Conservation (phyloP, 2,329 filamentous ascomycete genomes). For the Aspergillus nomiae region DNA sequence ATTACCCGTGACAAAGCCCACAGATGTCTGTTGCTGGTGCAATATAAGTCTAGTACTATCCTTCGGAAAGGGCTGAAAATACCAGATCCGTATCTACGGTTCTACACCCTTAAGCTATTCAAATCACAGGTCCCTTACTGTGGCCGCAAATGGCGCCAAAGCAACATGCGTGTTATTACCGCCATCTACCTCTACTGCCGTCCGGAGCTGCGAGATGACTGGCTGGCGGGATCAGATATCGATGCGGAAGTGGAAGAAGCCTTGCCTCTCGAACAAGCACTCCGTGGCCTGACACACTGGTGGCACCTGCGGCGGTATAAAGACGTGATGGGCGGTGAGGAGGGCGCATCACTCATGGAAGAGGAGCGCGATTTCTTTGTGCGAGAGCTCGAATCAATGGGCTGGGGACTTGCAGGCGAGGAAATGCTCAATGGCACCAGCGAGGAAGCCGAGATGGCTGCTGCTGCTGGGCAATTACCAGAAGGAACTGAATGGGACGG, state of each 20-base stretch:
- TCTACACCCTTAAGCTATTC: conserved; percentile 97
- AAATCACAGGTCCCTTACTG: conserved; percentile 99
- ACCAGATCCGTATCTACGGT: conserved; percentile 80
- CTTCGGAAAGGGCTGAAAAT: conserved; percentile 89
- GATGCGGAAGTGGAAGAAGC: conserved; percentile 94
- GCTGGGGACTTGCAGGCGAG: conserved; percentile 47
- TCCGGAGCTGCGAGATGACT: conserved; percentile 91
- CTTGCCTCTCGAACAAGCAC: conserved; percentile 84
- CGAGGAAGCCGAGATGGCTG: conserved; percentile 31
- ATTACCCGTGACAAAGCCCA: conserved; percentile 95
- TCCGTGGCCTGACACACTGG: conserved; percentile 90
- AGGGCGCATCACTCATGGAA: conserved; percentile 58
- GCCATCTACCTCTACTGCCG: conserved; percentile 93
- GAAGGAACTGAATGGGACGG: conserved; percentile 41
- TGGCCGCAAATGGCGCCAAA: conserved; percentile 95
- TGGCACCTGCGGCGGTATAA: conserved; percentile 83
- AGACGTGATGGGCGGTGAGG: conserved; percentile 66
- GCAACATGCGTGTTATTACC: conserved; percentile 98
- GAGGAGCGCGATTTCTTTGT: conserved; percentile 81
- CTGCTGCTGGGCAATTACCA: conserved; percentile 25
- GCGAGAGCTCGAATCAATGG: conserved; percentile 73
- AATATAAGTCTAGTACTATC: conserved; percentile 93
- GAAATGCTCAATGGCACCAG: conserved; percentile 32
- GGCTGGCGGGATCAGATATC: conserved; percentile 85
- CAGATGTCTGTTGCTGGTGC: conserved; percentile 87